These are phyloP conservation scores for Emmonsiellopsis sp. DNA, from an alignment of 2,329 filamentous ascomycete genomes.

Conservation along the genomic window DNA sequence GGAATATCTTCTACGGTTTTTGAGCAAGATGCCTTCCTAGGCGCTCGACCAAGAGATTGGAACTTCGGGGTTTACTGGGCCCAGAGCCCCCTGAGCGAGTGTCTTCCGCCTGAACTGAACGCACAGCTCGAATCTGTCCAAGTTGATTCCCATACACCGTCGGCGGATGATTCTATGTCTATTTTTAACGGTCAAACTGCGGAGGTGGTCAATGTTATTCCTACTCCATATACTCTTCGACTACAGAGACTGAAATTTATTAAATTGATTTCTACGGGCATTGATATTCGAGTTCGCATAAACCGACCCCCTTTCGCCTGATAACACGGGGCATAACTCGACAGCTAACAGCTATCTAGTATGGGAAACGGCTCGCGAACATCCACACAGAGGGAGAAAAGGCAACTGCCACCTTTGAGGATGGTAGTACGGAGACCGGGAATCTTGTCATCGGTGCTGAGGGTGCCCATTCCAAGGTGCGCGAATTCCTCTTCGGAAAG, in stretches of 20 bases:
- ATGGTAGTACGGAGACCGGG: slow-evolving; percentile 6
- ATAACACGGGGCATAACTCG: background rate
- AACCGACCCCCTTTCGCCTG: slow-evolving; percentile 2
- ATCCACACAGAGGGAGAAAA: slow-evolving; percentile 4
- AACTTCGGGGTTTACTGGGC: slow-evolving; percentile 27
- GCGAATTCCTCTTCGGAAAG: slow-evolving; percentile 8
- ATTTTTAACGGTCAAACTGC: slow-evolving; percentile 19
- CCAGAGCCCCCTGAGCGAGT: slow-evolving; percentile 22
- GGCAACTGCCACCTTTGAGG: slow-evolving; percentile 7
- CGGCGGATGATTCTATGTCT: slow-evolving; percentile 15
- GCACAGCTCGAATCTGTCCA: slow-evolving; percentile 17
- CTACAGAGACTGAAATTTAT: slow-evolving; percentile 21
- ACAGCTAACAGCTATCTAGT: slow-evolving; percentile 3
- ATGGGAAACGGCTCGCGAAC: slow-evolving; percentile 6
- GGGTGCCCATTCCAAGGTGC: slow-evolving; percentile 9
- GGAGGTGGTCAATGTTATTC: slow-evolving; percentile 17
- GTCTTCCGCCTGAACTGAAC: slow-evolving; percentile 17
- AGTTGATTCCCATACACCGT: slow-evolving; percentile 18
- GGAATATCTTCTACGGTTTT: slow-evolving; percentile 22
- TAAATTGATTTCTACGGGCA: slow-evolving; percentile 16
- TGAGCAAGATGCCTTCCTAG: slow-evolving; percentile 20
- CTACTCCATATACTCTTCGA: slow-evolving; percentile 20
- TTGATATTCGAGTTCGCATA: slow-evolving; percentile 20
- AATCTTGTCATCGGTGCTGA: slow-evolving; percentile 9
- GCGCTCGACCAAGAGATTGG: slow-evolving; percentile 23